These are phyloP conservation scores for Emergomyces pasteurianus DNA, from an alignment of 2,329 filamentous ascomycete genomes.

Conservation along the genomic window DNA sequence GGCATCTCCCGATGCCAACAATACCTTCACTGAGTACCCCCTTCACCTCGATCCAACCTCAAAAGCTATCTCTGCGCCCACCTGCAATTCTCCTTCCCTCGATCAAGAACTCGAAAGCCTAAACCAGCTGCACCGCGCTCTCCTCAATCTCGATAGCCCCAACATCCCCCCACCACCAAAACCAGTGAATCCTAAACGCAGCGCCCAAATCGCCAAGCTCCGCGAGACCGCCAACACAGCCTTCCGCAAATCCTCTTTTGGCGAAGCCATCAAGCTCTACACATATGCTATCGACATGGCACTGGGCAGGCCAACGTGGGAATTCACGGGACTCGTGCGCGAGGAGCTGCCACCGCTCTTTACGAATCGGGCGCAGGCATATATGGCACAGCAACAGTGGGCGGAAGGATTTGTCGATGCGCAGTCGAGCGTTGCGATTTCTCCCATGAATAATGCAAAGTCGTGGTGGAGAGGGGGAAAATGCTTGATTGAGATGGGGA, in stretches of 20 bases:
- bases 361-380: constrained; percentile 78
- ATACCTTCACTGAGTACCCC: constrained; percentile 63
- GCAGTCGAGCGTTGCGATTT: constrained; percentile 76
- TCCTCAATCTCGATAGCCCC: constrained; percentile 54
- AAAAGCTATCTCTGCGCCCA: constrained; percentile 54
- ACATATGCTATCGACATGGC: constrained; percentile 85
- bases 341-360: constrained; percentile 75
- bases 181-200: constrained; percentile 86
- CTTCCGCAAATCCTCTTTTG: constrained; percentile 64
- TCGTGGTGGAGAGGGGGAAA: constrained; percentile 83
- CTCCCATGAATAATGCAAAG: constrained; percentile 79
- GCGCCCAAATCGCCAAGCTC: constrained; percentile 76
- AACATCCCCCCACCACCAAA: constrained; percentile 73
- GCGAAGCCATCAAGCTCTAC: constrained; percentile 71
- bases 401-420: constrained; percentile 79
- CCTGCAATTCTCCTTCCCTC: constrained; percentile 52
- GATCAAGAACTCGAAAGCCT: constrained; percentile 49
- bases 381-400: constrained; percentile 75
- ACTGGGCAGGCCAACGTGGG: constrained; percentile 68
- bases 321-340: constrained; percentile 67
- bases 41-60: constrained; percentile 69
- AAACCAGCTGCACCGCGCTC: constrained; percentile 67
- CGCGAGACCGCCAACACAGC: constrained; percentile 75
- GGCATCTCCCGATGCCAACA: constrained; percentile 5
- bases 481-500: constrained; percentile 82